Evolutionary conservation across 176 grass and related monocot species (phyloP), one percentile per base, ranked within the genome.

Genomic region (Ananas comosus): DNA sequence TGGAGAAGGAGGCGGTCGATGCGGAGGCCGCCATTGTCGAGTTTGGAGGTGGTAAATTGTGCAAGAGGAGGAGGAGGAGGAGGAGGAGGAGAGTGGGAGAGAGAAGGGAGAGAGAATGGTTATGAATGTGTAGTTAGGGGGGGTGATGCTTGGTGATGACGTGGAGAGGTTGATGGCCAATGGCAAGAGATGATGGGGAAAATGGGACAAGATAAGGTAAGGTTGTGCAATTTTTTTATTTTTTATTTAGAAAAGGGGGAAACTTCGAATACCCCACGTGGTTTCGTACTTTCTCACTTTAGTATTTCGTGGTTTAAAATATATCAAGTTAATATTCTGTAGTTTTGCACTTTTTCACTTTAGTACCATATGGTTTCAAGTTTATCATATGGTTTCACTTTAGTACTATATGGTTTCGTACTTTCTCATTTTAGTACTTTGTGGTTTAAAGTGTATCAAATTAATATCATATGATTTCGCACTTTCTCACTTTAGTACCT

Each of bases 21-120:
- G 87, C 64, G 13, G 76, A 21, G 74, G 47, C 11, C 67, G 87
- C 81, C 91, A 95, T 95, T 80, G 64, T 67, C 48, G 17, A 1
- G 13, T 48, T 72, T 63, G 64, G 10, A 53, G 71, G 76, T 69
- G 21, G 51, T 23, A 33, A 52, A 65, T 42, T 42, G 33, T 42
- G 66, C 19, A n/a, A 51, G 50, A 28, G 19, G 14, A 50, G 49
- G 9, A 80, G 53, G 12, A 61, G 21, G 4, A 61, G 56, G 10
- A 22, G 3, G 16, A 14, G 69, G 72, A 70, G 53, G 53, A 33
- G 50, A 22, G 18, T 49, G 69, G 13, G 19, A 51, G 19, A 53
- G 49, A 27, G 12, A 3, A 64, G 53, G 65, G 57, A 56, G 49
- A 53, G 51, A 22, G 77, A 24, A 16, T 33, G 11, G 48, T 64